Evolutionary conservation across 306 rosid species (phyloP), one percentile per base, ranked within the genome.

Genomic region (Inga oerstediana): DNA sequence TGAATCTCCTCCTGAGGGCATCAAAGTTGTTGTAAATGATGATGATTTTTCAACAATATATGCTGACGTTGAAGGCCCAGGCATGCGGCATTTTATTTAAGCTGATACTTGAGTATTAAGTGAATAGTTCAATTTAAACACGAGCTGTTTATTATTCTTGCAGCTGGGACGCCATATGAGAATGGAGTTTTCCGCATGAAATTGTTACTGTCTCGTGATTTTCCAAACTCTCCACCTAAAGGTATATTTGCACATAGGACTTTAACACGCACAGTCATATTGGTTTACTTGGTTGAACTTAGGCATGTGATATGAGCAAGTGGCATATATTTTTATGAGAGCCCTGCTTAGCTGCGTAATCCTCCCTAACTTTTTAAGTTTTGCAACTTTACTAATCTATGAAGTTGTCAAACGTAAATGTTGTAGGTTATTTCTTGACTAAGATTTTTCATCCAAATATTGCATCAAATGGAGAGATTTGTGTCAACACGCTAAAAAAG

Each of bases 51-150:
- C 99, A 19, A 94, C 87, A 32, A 97, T 97, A 85, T 89, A 24
- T 94, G 97, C 97, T 56, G 98, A 97, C 85, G 88, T 97, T 76
- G 98, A 97, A 48, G 99, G 99, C 87, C 99, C 99, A 84, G 98
- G 99, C 85, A 88, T 86, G 97, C 83, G 32, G 51, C 70, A 54
- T 78, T 59, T 41, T 66, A 72, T 51, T 70, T 54, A 80, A 71
- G 35, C 72, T n/a, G 44, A 37, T 0, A 27, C 34, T 82, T 72
- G 43, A n/a, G 10, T 48, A 20, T 85, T 84, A 9, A 59, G 56
- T 78, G 15, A 22, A 77, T 73, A 32, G 69, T 78, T 65, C 46
- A 46, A 37, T 64, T 82, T 87, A 48, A 86, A 74, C 27, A 32
- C 20, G 46, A 49, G 35, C 8, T 46, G 30, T 22, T 82, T 8